A percentile compares a stretch with the other conserved stretches of the same genome.
Evolutionary conservation across 495 filamentous ascomycete species (phyloP).

Genomic region (Trichoderma erinaceum): DNA sequence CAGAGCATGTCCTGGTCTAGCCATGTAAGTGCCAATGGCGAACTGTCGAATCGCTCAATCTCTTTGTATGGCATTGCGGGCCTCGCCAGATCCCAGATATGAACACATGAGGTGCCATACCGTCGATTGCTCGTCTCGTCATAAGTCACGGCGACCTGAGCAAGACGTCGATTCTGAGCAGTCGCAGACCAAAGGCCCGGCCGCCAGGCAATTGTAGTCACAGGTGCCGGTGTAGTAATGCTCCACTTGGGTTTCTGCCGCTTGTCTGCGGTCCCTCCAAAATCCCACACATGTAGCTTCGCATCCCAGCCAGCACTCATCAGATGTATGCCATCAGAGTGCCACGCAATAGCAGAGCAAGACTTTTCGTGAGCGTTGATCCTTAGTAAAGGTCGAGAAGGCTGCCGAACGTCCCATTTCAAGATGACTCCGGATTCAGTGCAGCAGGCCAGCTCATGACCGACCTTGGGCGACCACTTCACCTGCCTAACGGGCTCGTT

Average conservation of each 20-base stretch:
- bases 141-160: slow-evolving; percentile 48
- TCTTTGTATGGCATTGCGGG: slow-evolving; percentile 83
- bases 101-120: slow-evolving; percentile 62
- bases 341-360: slow-evolving; percentile 86
- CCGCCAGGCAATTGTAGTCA: slow-evolving; percentile 78
- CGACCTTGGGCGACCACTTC: slow-evolving; percentile 82
- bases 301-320: slow-evolving; percentile 78
- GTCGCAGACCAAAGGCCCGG: slow-evolving; percentile 70
- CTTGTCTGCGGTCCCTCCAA: slow-evolving; percentile 68
- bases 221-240: slow-evolving; percentile 52
- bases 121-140: slow-evolving; percentile 44
- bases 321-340: slow-evolving; percentile 87
- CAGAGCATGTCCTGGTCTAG: slow-evolving; percentile 84
- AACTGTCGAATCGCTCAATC: slow-evolving; percentile 64
- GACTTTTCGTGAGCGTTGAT: slow-evolving; percentile 76
- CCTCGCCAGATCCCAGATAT: slow-evolving; percentile 88
- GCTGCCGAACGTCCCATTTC: slow-evolving; percentile 50
- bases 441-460: slow-evolving; percentile 77
- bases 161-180: slow-evolving; percentile 53
- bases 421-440: slow-evolving; percentile 76
- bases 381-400: slow-evolving; percentile 48
- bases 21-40: slow-evolving; percentile 80
- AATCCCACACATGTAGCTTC: slow-evolving; percentile 87
- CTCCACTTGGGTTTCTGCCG: slow-evolving; percentile 70
- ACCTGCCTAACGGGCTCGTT: slow-evolving; percentile 81